A percentile compares a stretch with the other conserved stretches of the same genome.
Conservation (phyloP, 805 yeast species). For the Candida arabinofermentans region DNA sequence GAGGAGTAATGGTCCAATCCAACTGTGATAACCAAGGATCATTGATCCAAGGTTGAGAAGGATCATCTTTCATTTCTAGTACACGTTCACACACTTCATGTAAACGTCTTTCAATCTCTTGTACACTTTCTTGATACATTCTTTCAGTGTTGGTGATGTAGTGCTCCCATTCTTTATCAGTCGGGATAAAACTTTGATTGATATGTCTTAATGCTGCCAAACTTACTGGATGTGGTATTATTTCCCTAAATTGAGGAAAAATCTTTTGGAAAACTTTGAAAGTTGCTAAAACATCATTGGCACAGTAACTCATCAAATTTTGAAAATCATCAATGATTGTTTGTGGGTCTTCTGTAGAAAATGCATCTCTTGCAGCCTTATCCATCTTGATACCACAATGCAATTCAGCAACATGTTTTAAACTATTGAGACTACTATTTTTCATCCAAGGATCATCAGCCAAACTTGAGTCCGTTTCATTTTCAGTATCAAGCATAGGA, state of each 20-base stretch:
- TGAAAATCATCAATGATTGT: slow-evolving; percentile 56
- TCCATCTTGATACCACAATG: slow-evolving; percentile 69
- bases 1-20: slow-evolving; percentile 74
- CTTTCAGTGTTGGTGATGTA: slow-evolving; percentile 69
- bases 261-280: slow-evolving; percentile 62
- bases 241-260: slow-evolving; percentile 60
- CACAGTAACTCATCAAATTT: slow-evolving; percentile 72
- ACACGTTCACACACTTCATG: slow-evolving; percentile 57
- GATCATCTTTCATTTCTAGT: slow-evolving; percentile 40
- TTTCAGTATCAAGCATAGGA: slow-evolving; percentile 30
- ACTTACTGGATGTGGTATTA: slow-evolving; percentile 92
- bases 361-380: slow-evolving; percentile 64
- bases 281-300: slow-evolving; percentile 77
- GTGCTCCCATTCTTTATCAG: slow-evolving; percentile 65
- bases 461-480: slow-evolving; percentile 23
- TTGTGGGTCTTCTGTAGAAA: slow-evolving; percentile 50
- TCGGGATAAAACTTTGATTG: slow-evolving; percentile 74
- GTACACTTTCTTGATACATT: slow-evolving; percentile 55
- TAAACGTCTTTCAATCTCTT: slow-evolving; percentile 55
- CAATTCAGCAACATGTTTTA: slow-evolving; percentile 73
- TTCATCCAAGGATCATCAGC: slow-evolving; percentile 84
- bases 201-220: slow-evolving; percentile 80
- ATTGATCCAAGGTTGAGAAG: slow-evolving; percentile 37
- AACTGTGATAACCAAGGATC: slow-evolving; percentile 93
- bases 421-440: slow-evolving; percentile 70